phyloP scores from a whole-genome alignment of 139 green algal species.

The Mychonastes homosphaera region DNA sequence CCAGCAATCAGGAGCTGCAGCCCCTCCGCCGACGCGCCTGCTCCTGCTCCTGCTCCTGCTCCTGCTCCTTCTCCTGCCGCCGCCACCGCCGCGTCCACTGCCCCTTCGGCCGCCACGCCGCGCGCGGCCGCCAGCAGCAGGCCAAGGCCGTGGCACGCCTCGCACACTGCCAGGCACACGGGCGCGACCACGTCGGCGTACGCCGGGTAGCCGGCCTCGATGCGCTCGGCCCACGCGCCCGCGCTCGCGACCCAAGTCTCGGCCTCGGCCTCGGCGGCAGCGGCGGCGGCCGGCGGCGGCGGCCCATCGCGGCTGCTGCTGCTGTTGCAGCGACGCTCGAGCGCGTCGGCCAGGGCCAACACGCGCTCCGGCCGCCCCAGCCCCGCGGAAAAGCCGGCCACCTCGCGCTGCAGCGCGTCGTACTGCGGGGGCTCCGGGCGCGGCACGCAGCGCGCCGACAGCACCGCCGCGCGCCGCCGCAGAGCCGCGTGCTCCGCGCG shows the following conservation, averaged over 20 bases:
- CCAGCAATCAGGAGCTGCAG: slow-evolving; percentile 10
- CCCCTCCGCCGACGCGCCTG: neutral
- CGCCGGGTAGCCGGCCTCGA: slow-evolving; percentile 36
- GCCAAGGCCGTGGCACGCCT: slow-evolving; percentile 47
- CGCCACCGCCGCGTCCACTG: slow-evolving; percentile 10
- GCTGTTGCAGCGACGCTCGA: slow-evolving; percentile 7
- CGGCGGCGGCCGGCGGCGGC: neutral
- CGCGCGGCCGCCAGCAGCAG: slow-evolving; percentile 27
- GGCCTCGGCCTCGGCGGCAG: slow-evolving; percentile 22
- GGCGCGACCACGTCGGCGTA: slow-evolving; percentile 83
- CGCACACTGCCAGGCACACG: slow-evolving; percentile 60
- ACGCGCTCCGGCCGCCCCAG: slow-evolving; percentile 22
- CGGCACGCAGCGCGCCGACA: slow-evolving; percentile 43
- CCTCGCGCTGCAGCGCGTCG: slow-evolving; percentile 34
- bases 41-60: neutral
- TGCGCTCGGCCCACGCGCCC: slow-evolving; percentile 33
- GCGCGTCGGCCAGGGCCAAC: slow-evolving; percentile 13
- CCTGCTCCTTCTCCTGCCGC: slow-evolving; percentile 2
- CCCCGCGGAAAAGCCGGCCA: slow-evolving; percentile 24
- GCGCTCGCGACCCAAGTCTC: slow-evolving; percentile 36
- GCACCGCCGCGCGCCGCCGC: slow-evolving; percentile 1
- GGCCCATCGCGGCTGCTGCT: slow-evolving; percentile 20
- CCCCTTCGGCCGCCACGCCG: neutral
- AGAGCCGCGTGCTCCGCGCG: neutral
- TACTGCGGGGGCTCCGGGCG: slow-evolving; percentile 67